Percentiles rank a stretch among this genome's conserved stretches.
phyloP scores from a whole-genome alignment of 208 protist genomes.

The Trypanosoma scelopori region DNA sequence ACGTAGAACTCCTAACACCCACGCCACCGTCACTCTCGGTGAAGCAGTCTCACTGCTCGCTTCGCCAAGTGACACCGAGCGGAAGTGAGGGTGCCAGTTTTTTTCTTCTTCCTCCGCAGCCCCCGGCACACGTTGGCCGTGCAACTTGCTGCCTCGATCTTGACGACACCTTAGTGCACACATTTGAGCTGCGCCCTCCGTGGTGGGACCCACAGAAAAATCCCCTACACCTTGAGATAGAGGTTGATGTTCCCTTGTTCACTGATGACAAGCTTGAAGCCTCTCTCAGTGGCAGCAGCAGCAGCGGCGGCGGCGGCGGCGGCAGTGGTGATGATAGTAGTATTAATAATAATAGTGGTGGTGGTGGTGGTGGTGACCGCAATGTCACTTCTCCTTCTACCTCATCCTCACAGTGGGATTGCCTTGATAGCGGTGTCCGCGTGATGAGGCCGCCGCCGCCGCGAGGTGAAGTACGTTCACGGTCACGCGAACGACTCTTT shows the following conservation, averaged over 20 bases:
- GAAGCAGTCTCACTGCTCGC: background rate
- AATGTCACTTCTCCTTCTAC: background rate
- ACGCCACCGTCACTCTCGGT: background rate
- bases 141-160: constrained; percentile 48
- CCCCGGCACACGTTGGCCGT: constrained; percentile 4
- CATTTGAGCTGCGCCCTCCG: constrained; percentile 33
- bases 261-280: background rate
- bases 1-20: background rate
- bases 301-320: no score
- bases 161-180: constrained; percentile 73
- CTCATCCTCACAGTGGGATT: background rate
- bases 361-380: background rate
- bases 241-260: background rate
- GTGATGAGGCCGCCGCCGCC: background rate
- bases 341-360: background rate
- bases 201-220: constrained; percentile 31
- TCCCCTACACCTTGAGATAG: constrained; percentile 22
- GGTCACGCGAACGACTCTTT: constrained; percentile 21
- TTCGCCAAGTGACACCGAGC: background rate
- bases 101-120: constrained; percentile 17
- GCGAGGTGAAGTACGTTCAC: background rate
- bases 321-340: background rate
- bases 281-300: background rate
- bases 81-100: background rate
- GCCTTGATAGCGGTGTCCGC: background rate